These are phyloP conservation scores for Penicilliopsis zonata DNA, from an alignment of 495 filamentous ascomycete species.

Conservation along the genomic window DNA sequence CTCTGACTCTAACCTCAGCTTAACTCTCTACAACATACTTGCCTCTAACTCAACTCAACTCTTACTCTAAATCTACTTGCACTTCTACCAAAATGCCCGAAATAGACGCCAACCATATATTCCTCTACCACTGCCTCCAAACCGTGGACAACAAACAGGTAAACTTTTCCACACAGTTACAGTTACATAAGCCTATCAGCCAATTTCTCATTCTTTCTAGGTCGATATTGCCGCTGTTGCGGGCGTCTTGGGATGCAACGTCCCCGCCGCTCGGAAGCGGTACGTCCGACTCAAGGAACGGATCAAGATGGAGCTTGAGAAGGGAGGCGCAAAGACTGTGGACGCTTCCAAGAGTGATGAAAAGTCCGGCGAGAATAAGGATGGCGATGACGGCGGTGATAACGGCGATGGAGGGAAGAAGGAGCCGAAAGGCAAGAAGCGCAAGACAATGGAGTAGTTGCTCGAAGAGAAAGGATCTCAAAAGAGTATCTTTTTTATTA, in stretches of 20 bases:
- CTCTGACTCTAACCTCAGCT: too few relatives aligned
- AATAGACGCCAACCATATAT: slow-evolving; percentile 18
- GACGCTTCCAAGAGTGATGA: not conserved
- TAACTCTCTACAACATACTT: too few relatives aligned
- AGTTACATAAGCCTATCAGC: slow-evolving; percentile 9
- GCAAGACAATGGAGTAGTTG: too few relatives aligned
- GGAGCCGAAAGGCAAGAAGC: too few relatives aligned
- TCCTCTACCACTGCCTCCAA: slow-evolving; percentile 26
- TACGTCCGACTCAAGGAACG: slow-evolving; percentile 19
- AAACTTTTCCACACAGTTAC: slow-evolving; percentile 6
- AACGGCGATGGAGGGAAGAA: too few relatives aligned
- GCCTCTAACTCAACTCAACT: too few relatives aligned
- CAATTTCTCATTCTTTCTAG: slow-evolving; percentile 7
- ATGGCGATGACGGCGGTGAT: too few relatives aligned
- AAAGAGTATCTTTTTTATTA: too few relatives aligned
- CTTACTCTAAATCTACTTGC: too few relatives aligned
- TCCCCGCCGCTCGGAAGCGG: slow-evolving; percentile 25
- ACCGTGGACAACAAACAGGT: slow-evolving; percentile 19
- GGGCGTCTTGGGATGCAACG: slow-evolving; percentile 15
- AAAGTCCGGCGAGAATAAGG: too few relatives aligned
- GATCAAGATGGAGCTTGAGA: slow-evolving; percentile 11
- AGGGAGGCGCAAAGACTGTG: not conserved
- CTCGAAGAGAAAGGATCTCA: too few relatives aligned
- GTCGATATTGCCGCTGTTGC: slow-evolving; percentile 25
- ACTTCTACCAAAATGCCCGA: slow-evolving; percentile 18